phyloP scores from a whole-genome alignment of 257 asterid species.

The Salvia hispanica region DNA sequence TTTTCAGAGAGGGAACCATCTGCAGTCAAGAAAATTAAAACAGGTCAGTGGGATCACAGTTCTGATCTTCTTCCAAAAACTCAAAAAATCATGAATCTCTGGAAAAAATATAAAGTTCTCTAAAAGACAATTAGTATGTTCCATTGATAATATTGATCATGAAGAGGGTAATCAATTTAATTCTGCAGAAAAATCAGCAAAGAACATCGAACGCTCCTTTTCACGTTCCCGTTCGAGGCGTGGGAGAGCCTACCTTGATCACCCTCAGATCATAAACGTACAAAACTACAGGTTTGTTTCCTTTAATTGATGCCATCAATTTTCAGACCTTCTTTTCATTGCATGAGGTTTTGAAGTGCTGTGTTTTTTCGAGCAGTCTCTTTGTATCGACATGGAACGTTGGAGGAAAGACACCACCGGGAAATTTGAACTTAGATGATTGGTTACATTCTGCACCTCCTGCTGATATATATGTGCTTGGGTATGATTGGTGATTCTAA shows the following conservation, averaged over 20 bases:
- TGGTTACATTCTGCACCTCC: conserved; percentile 98
- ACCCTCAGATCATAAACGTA: conserved; percentile 90
- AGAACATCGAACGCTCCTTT: conserved; percentile 62
- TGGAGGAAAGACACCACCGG: conserved; percentile 88
- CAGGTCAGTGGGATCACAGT: conserved; percentile 50
- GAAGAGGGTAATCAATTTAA: conserved; percentile 9
- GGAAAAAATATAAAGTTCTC: neutral
- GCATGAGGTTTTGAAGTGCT: neutral
- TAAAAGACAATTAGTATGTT: neutral
- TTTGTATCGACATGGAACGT: conserved; percentile 97
- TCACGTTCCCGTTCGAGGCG: conserved; percentile 72
- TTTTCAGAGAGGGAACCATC: conserved; percentile 83
- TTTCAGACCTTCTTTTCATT: conserved; percentile 14
- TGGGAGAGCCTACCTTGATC: conserved; percentile 82
- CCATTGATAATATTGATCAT: conserved; percentile 12
- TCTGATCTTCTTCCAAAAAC: neutral
- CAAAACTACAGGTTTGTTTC: conserved; percentile 56
- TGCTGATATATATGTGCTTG: conserved; percentile 97
- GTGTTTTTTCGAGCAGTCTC: conserved; percentile 45
- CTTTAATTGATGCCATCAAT: conserved; percentile 13
- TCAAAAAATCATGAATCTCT: neutral
- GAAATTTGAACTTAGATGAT: conserved; percentile 79
- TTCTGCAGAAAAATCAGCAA: conserved; percentile 69
- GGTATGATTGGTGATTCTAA: conserved; percentile 46
- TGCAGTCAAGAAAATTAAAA: conserved; percentile 72